Percentiles rank a stretch among this genome's conserved stretches.
phyloP scores from a whole-genome alignment of 192 early-diverging fungal species.

The Podila horticola region DNA sequence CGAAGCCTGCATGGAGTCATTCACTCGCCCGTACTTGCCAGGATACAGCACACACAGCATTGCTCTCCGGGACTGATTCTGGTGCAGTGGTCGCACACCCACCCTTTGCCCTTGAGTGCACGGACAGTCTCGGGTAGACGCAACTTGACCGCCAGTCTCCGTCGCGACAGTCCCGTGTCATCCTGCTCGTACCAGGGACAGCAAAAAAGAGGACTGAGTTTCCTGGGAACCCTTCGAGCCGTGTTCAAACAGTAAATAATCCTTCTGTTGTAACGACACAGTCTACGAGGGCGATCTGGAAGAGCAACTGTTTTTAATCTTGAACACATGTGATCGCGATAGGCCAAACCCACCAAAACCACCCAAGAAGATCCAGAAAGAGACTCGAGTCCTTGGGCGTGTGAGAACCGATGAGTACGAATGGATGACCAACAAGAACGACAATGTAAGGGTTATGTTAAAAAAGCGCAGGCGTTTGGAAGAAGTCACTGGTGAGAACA shows the following conservation, averaged over 20 bases:
- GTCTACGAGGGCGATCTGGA: too few relatives aligned
- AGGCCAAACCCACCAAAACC: conserved; percentile 45
- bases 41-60: conserved; percentile 9
- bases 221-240: conserved; percentile 34
- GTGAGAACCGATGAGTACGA: conserved; percentile 59
- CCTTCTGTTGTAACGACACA: too few relatives aligned
- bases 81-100: not conserved
- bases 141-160: conserved; percentile 15
- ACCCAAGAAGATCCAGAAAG: conserved; percentile 53
- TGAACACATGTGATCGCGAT: not conserved
- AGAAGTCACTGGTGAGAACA: too few relatives aligned
- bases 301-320: too few relatives aligned
- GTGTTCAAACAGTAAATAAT: conserved; percentile 35
- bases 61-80: not conserved
- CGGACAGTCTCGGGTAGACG: conserved; percentile 3
- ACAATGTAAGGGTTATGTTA: conserved; percentile 42
- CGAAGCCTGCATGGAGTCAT: conserved; percentile 11
- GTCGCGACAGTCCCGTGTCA: conserved; percentile 3
- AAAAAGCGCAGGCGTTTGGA: too few relatives aligned
- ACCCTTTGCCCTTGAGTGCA: not conserved
- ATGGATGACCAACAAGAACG: conserved; percentile 63
- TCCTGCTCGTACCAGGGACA: conserved; percentile 20
- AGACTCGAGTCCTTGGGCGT: conserved; percentile 47
- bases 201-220: conserved; percentile 39
- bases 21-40: conserved; percentile 9